Evolutionary conservation across 164 flowering plant genomes (phyloP).

Genomic region (Vitis labrusca): DNA sequence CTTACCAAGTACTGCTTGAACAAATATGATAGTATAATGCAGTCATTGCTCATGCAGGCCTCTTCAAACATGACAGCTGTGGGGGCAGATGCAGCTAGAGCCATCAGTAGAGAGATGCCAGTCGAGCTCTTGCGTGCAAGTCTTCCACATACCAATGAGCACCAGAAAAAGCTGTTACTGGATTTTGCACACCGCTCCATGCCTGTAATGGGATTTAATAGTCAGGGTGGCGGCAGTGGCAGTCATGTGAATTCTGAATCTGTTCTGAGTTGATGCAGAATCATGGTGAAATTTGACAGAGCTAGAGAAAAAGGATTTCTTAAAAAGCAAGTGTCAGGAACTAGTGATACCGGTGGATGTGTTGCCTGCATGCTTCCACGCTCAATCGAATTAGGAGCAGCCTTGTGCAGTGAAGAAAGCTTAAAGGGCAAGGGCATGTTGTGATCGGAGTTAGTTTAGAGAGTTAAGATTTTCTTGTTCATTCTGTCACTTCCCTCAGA

Average conservation of each 20-base stretch:
- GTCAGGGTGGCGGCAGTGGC: conserved; percentile 25
- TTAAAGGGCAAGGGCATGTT: neutral
- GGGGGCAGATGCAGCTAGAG: conserved; percentile 39
- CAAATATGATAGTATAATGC: conserved; percentile 52
- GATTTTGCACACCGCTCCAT: conserved; percentile 50
- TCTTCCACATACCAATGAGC: conserved; percentile 56
- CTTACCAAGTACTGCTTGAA: conserved; percentile 60
- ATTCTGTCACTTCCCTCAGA: no score
- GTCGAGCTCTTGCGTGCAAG: conserved; percentile 58
- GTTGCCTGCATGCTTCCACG: neutral
- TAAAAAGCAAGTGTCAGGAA: neutral
- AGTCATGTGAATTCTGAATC: conserved; percentile 17
- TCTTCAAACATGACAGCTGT: conserved; percentile 18
- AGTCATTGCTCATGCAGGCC: conserved; percentile 28
- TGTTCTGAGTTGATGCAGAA: conserved; percentile 16
- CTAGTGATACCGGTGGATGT: neutral
- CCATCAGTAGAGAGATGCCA: conserved; percentile 56
- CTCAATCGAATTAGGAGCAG: neutral
- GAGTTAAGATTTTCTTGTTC: neutral
- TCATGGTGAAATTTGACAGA: neutral
- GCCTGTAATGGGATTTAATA: conserved; percentile 29
- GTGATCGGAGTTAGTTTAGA: neutral
- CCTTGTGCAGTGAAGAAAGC: neutral
- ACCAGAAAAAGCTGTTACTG: conserved; percentile 42
- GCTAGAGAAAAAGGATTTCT: neutral